Conservation (phyloP, 2,329 filamentous ascomycete genomes). For the Chaetomiaceae sp. region DNA sequence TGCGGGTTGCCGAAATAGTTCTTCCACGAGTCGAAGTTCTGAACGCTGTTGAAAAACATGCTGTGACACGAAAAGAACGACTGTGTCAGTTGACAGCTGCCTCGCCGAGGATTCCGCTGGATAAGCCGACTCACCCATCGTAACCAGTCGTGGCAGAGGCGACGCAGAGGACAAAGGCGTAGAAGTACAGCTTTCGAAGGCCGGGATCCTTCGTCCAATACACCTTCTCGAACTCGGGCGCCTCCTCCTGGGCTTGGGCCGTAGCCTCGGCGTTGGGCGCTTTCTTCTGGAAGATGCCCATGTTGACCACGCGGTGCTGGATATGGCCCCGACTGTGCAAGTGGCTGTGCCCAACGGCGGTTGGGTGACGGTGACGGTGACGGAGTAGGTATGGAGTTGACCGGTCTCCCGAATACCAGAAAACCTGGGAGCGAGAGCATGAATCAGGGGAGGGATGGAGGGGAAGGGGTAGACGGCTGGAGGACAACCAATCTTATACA, state of each 20-base stretch:
- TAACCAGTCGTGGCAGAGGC: conserved; percentile 52
- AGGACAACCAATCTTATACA: conserved; percentile 20
- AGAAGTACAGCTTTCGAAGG: conserved; percentile 50
- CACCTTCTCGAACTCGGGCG: conserved; percentile 45
- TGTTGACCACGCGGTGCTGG: conserved; percentile 11
- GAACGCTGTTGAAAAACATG: conserved; percentile 40
- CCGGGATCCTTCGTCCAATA: conserved; percentile 50
- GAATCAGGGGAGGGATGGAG: conserved; percentile 15
- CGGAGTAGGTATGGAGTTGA: conserved; percentile 14
- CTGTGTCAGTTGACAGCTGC: conserved; percentile 5
- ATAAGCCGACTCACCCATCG: conserved; percentile 39
- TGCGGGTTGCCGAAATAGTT: conserved; percentile 42
- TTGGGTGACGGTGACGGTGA: conserved; percentile 10
- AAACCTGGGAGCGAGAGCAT: no score
- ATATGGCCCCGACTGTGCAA: no score
- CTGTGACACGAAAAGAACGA: conserved; percentile 22
- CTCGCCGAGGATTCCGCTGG: not conserved
- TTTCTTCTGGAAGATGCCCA: conserved; percentile 27
- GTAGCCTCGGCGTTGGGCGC: conserved; percentile 24
- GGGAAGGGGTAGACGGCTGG: conserved; percentile 8
- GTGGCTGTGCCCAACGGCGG: conserved; percentile 12
- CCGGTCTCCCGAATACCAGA: conserved; percentile 21
- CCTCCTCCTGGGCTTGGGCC: conserved; percentile 37
- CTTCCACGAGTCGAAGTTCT: conserved; percentile 40
- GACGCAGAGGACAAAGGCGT: conserved; percentile 44